A percentile compares a stretch with the other conserved stretches of the same genome.
Evolutionary conservation across 2,329 filamentous ascomycete species (phyloP).

Genomic region (Sodiomyces alkalinus): DNA sequence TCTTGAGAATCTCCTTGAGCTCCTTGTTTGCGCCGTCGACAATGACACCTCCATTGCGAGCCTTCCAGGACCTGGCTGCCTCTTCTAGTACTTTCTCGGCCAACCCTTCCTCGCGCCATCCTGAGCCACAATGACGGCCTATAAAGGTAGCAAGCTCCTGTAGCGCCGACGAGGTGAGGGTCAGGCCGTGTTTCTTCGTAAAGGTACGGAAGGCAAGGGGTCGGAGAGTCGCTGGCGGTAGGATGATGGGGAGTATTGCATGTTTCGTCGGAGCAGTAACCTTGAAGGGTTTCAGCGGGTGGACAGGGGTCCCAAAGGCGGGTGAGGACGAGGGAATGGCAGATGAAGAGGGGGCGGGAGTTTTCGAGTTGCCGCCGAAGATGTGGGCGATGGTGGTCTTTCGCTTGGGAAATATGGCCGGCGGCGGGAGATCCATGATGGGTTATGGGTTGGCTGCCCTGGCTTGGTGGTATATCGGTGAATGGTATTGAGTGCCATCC

Average conservation of each 20-base stretch:
- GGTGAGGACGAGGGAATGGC: conserved; percentile 77
- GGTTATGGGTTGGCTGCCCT: not conserved
- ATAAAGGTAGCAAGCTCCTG: conserved; percentile 79
- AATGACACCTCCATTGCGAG: conserved; percentile 73
- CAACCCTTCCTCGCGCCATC: conserved; percentile 90
- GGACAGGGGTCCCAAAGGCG: conserved; percentile 73
- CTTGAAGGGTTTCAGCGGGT: conserved; percentile 55
- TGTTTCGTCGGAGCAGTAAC: conserved; percentile 29
- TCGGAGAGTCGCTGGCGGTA: conserved; percentile 73
- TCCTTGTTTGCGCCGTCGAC: conserved; percentile 67
- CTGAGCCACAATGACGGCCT: conserved; percentile 83
- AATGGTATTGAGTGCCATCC: not conserved
- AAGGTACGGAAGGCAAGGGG: conserved; percentile 90
- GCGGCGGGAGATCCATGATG: conserved; percentile 1
- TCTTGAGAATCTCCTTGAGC: conserved; percentile 70
- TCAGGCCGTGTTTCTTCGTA: conserved; percentile 94
- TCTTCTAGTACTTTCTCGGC: conserved; percentile 90
- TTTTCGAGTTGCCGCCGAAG: conserved; percentile 18
- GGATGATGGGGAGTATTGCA: conserved; percentile 71
- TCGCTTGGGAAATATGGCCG: conserved; percentile 6
- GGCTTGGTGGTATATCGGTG: too few relatives aligned
- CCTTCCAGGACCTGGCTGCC: conserved; percentile 83
- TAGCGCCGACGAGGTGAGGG: conserved; percentile 73
- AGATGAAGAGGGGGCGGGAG: conserved; percentile 27
- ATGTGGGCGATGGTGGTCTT: conserved; percentile 19